Base-by-base conservation (phyloP, 345 rosid genomes). In the Eutrema yunnanense region DNA sequence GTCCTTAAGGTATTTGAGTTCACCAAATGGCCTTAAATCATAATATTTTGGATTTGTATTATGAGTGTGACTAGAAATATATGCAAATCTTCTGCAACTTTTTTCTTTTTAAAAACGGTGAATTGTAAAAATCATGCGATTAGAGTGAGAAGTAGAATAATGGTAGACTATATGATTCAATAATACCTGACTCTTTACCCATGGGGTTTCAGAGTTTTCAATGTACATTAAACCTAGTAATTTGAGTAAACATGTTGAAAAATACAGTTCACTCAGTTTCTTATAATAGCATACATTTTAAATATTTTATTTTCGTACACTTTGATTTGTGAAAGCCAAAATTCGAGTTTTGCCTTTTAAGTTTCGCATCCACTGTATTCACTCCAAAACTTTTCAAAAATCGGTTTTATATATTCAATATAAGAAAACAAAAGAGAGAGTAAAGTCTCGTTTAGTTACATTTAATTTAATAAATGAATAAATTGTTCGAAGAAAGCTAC, bases 1-100 rank as follows among this genome's bases (percentile, higher is more conserved):
- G 88, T 91, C 37, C 55, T 82, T 47, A 88, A 84, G 80, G 97
- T 94, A 33, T 84, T 91, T 61, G 96, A 94, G 71, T 89, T 90
- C 82, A 88, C 97, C 32, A 79, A 86, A 47, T 91, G 96, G 96
- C 95, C 97, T 73, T 93, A 83, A 38, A 40, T 62, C 34, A 32
- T 37, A 46, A n/a, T 29, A 8, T 19, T 7, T 36, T 38, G 51
- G 72, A 57, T 58, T 9, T 58, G 33, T 40, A 41, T 29, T 16
- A 9, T 47, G 56, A 69, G 41, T 16, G 36, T 62, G 38, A 38
- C 42, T 69, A 8, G 3, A 19, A 38, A 33, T n/a, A 14, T 34
- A 41, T 16, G 47, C 66, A 8, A 52, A 19, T 49, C 30, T 33
- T 53, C 2, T 62, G 54, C 52, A 47, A 29, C 43, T 29, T 57